Conservation (phyloP, 352 stramenopile genomes). For the Phytophthora melonis region DNA sequence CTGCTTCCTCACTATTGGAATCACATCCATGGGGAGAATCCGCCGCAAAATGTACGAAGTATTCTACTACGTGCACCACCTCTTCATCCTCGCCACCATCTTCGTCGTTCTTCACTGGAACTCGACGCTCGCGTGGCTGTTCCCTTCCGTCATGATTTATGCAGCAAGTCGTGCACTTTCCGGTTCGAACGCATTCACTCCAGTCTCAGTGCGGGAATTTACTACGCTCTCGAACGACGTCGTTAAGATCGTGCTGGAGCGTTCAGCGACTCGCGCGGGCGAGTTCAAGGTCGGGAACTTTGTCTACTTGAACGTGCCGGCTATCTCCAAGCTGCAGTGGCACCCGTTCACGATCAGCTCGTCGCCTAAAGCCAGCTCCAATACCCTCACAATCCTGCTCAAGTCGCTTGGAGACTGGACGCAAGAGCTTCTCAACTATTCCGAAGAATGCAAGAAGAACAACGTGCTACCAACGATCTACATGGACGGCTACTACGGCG, state of each 20-base stretch:
- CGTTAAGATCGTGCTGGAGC: constrained; percentile 36
- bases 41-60: constrained; percentile 39
- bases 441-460: constrained; percentile 27
- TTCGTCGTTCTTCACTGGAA: constrained; percentile 46
- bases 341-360: constrained; percentile 53
- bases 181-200: constrained; percentile 21
- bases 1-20: constrained; percentile 41
- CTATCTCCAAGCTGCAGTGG: constrained; percentile 49
- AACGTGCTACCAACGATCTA: constrained; percentile 36
- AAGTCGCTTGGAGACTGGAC: constrained; percentile 58
- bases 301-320: constrained; percentile 48
- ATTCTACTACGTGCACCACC: constrained; percentile 50
- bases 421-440: constrained; percentile 40
- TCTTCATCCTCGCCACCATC: constrained; percentile 44
- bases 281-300: constrained; percentile 42
- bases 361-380: constrained; percentile 35
- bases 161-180: constrained; percentile 36
- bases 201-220: constrained; percentile 38
- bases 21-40: constrained; percentile 39
- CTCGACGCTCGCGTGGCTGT: constrained; percentile 36
- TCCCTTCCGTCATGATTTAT: constrained; percentile 41
- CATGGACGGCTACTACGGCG: constrained; percentile 57
- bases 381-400: constrained; percentile 47
- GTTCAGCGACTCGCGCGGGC: neutral
- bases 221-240: constrained; percentile 26